Evolutionary conservation across 129 eudicot genomes (phyloP), one percentile per base, ranked within the genome.

Genomic region (Rutidosis leptorrhynchoides): DNA sequence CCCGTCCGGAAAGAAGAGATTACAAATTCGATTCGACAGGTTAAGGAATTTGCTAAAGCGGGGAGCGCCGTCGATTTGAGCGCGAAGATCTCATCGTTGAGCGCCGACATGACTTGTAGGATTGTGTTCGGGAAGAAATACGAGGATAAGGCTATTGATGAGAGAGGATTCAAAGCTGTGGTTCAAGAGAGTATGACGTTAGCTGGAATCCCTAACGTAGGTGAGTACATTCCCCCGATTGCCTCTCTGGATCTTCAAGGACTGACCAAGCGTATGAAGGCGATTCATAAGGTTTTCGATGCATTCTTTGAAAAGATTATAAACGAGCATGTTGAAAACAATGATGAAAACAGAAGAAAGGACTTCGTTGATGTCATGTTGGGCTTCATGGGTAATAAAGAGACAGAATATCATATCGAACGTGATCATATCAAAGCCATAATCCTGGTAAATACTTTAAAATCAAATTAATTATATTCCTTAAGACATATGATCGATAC

Each of bases 361-460:
- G 88, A 79, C 69, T 79, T 83, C 58, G 80, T 83, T 19, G 88
- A 83, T 28, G 64, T 79, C 77, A 64, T 79, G 67, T 78, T 83
- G 45, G 84, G 76, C 73, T 76, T 79, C 21, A 46, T 76, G 68
- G 88, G 72, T 56, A 75, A 77, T 59, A 67, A 16, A 3, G 64
- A 76, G 15, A 48, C 81, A 26, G 82, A 83, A 52, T 64, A 75
- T 43, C 71, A 64, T 25, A 78, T 83, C 9, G 75, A 79, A 1
- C 68, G 82, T 74, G 74, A 79, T 45, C 79, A 79, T 71, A 78
- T 83, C 26, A 83, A 83, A 24, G 88, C 84, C 54, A 42, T 76
- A 53, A 62, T 84, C 71, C 54, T 74, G 82, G 85, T 80, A 74
- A 55, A n/a, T n/a, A n/a, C n/a, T n/a, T n/a, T n/a, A n/a, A n/a